These are phyloP conservation scores for Botrytis tulipae DNA, from an alignment of 2,329 filamentous ascomycete species.

Conservation along the genomic window DNA sequence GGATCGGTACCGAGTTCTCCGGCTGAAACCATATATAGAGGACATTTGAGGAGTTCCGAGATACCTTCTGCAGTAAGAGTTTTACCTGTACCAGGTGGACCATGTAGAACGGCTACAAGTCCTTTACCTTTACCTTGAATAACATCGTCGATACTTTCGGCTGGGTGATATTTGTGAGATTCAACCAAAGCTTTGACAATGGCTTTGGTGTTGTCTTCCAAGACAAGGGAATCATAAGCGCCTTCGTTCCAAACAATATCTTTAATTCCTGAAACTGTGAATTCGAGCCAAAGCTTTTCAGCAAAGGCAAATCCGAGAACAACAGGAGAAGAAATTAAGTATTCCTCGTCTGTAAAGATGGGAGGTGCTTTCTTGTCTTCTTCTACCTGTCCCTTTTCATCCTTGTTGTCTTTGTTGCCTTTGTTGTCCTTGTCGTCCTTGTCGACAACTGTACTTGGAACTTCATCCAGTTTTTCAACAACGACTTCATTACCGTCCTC, in stretches of 20 bases:
- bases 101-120: constrained; percentile 77
- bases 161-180: constrained; percentile 77
- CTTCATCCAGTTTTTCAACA: constrained; percentile 56
- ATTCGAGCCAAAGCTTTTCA: constrained; percentile 89
- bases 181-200: constrained; percentile 80
- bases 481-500: constrained; percentile 54
- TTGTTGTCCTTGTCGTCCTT: constrained; percentile 33
- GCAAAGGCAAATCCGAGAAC: constrained; percentile 84
- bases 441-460: constrained; percentile 39
- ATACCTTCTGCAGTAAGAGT: constrained; percentile 86
- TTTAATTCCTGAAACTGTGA: constrained; percentile 73
- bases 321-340: constrained; percentile 78
- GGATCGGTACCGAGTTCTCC: constrained; percentile 81
- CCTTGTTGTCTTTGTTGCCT: constrained; percentile 30
- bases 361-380: constrained; percentile 41
- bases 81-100: constrained; percentile 84
- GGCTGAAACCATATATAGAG: constrained; percentile 78
- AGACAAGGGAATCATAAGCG: constrained; percentile 78
- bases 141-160: constrained; percentile 79
- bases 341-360: constrained; percentile 76
- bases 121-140: constrained; percentile 84
- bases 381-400: constrained; percentile 23
- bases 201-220: constrained; percentile 59
- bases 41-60: constrained; percentile 76
- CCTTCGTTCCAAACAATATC: constrained; percentile 83